Evolutionary conservation across 164 flowering plant species (phyloP).

Genomic region (Berberis vulgaris): DNA sequence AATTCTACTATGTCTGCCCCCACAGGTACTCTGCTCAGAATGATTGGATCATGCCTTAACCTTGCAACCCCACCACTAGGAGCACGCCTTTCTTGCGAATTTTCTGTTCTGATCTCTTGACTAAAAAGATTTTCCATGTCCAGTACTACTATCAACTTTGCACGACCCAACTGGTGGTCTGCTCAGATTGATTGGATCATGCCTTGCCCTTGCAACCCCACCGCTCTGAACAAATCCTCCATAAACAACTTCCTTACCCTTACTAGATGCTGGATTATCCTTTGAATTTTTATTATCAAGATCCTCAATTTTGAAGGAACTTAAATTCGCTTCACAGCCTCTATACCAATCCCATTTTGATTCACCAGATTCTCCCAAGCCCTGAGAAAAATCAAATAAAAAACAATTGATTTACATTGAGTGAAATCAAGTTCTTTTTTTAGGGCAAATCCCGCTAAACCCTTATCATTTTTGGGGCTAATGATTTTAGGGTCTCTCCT

Average conservation of each 20-base stretch:
- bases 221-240: constrained; percentile 46
- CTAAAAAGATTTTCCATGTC: too few relatives aligned
- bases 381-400: constrained; percentile 27
- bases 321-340: constrained; percentile 67
- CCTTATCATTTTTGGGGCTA: neutral
- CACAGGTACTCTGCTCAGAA: constrained; percentile 38
- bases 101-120: too few relatives aligned
- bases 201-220: constrained; percentile 40
- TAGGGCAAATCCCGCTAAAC: neutral
- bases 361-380: constrained; percentile 96
- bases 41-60: constrained; percentile 30
- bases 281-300: constrained; percentile 22
- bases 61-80: constrained; percentile 34
- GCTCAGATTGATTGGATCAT: constrained; percentile 34
- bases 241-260: constrained; percentile 16
- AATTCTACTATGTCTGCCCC: too few relatives aligned
- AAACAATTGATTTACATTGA: neutral
- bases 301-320: constrained; percentile 63
- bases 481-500: neutral
- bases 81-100: too few relatives aligned
- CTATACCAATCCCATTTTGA: constrained; percentile 88
- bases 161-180: constrained; percentile 25
- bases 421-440: neutral
- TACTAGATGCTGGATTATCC: constrained; percentile 18
- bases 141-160: neutral